Base-by-base conservation (phyloP, 2,329 filamentous ascomycete genomes). In the Xylariaceae sp. region DNA sequence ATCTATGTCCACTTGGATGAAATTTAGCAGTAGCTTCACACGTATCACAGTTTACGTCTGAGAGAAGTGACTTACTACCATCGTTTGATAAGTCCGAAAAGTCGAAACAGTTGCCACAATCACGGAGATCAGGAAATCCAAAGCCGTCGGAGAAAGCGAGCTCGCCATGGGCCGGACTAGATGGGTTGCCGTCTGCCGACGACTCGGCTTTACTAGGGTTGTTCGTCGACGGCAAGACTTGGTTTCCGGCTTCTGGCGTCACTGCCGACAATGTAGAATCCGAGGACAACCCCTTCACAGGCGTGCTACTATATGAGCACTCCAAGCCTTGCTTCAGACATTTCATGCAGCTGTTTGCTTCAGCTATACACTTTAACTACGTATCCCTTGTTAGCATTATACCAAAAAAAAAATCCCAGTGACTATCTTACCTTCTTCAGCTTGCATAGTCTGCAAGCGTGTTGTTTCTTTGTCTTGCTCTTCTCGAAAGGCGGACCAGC, bases 31-130 rank as follows among this genome's bases (percentile, higher is more conserved):
- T 27, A 13, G n/a, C n/a, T n/a, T n/a, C n/a, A n/a, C n/a, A n/a
- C n/a, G n/a, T n/a, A n/a, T n/a, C n/a, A n/a, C n/a, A n/a, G n/a
- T n/a, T n/a, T 26, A 2, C 5, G 11, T 36, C 18, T 24, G 6
- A 7, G 18, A 21, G 13, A 15, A 37, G n/a, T 20, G 20, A 41
- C 46, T 41, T 42, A 49, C 46, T 41, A n/a, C n/a, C n/a, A n/a
- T 49, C 36, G 5, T 49, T 26, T 15, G 46, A 35, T 41, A 49
- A 41, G 33, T 36, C 24, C 46, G 36, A 49, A 10, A 49, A 41
- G 18, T 49, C 36, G 27, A 49, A 49, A 10, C 27, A 8, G 16
- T 41, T 32, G 9, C 42, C 46, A 10, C 20, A 35, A 20, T 49
- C 46, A 24, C 41, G 46, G 9, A 49, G 29, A 18, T 49, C 46